These are phyloP conservation scores for Apiospora arundinis DNA, from an alignment of 2,329 filamentous ascomycete species.

Conservation along the genomic window DNA sequence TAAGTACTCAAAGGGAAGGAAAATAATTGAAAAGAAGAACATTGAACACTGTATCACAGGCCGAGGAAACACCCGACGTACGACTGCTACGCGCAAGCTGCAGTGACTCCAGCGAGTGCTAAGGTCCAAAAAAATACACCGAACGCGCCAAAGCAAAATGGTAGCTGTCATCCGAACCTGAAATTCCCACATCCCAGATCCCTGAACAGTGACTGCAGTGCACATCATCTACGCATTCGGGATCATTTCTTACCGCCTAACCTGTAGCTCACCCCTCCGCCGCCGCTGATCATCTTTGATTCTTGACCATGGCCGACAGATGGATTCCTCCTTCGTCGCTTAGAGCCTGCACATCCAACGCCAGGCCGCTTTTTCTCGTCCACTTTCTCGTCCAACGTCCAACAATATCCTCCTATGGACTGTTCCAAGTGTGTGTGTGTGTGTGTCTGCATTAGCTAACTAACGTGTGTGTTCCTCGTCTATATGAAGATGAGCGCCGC, in stretches of 20 bases:
- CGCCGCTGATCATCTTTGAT: background rate
- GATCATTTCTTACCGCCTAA: background rate
- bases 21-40: background rate
- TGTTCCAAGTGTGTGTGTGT: too few relatives aligned
- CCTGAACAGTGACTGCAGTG: constrained; percentile 13
- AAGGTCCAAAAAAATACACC: background rate
- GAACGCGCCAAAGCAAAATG: background rate
- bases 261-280: constrained; percentile 1
- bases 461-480: background rate
- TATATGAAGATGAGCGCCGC: constrained; percentile 17
- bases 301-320: background rate
- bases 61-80: background rate
- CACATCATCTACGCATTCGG: constrained; percentile 15
- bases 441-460: background rate
- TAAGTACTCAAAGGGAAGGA: too few relatives aligned
- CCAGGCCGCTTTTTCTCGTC: constrained; percentile 12
- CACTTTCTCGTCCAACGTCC: background rate
- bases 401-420: background rate
- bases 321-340: background rate
- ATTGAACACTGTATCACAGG: background rate
- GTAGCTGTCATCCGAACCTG: constrained; percentile 5
- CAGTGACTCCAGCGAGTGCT: background rate
- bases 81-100: background rate
- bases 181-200: background rate
- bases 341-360: background rate